phyloP scores from a whole-genome alignment of 2,329 filamentous ascomycete species.

The Taxawa tesnikishii region DNA sequence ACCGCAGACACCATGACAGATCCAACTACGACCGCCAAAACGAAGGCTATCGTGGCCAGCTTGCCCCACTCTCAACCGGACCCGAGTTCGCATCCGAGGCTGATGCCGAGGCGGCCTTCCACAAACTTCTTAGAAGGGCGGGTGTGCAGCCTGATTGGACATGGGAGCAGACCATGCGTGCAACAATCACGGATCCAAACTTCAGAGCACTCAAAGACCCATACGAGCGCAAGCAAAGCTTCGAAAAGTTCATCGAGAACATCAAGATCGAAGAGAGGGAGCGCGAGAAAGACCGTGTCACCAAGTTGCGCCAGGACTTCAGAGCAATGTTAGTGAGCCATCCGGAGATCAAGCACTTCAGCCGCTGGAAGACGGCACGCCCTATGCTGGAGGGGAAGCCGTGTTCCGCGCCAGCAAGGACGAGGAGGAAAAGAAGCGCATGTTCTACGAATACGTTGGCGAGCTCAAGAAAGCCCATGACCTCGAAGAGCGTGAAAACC shows the following conservation, averaged over 20 bases:
- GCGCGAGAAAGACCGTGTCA: conserved; percentile 80
- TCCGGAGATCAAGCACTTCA: conserved; percentile 94
- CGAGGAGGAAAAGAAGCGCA: conserved; percentile 73
- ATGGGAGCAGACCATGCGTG: conserved; percentile 81
- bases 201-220: conserved; percentile 90
- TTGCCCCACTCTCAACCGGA: conserved; percentile 20
- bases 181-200: conserved; percentile 79
- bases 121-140: conserved; percentile 74
- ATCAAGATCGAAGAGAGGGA: conserved; percentile 87
- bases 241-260: conserved; percentile 90
- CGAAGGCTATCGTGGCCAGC: conserved; percentile 18
- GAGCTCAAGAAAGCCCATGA: conserved; percentile 71
- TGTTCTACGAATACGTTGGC: conserved; percentile 88
- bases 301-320: conserved; percentile 88
- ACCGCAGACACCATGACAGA: conserved; percentile 14
- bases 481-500: conserved; percentile 59
- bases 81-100: conserved; percentile 69
- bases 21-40: conserved; percentile 21
- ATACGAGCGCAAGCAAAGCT: conserved; percentile 77
- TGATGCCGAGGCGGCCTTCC: conserved; percentile 86
- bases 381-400: conserved; percentile 89
- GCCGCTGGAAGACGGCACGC: conserved; percentile 89
- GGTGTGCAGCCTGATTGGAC: conserved; percentile 84
- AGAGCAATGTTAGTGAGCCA: conserved; percentile 92
- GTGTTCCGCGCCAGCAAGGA: conserved; percentile 86